These are phyloP conservation scores for Aspergillus sp. DNA, from an alignment of 2,329 filamentous ascomycete species.

Conservation along the genomic window DNA sequence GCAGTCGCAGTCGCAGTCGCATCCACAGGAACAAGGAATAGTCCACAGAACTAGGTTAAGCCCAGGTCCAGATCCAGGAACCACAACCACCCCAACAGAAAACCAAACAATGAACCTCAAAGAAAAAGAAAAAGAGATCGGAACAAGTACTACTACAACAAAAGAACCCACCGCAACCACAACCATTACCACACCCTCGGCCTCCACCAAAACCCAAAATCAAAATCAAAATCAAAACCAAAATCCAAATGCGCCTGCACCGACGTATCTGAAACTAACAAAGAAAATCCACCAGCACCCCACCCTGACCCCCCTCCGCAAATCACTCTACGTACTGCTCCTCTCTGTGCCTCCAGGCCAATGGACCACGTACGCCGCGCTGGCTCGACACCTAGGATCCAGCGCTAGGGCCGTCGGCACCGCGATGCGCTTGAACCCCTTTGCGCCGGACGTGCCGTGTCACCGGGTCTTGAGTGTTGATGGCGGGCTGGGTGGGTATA, in stretches of 20 bases:
- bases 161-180: not conserved
- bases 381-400: constrained; percentile 67
- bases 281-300: constrained; percentile 30
- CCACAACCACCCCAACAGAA: not conserved
- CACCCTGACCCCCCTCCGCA: constrained; percentile 51
- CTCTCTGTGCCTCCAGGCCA: constrained; percentile 73
- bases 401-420: constrained; percentile 77
- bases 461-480: constrained; percentile 76
- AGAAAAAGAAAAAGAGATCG: not conserved
- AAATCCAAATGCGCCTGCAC: too few relatives aligned
- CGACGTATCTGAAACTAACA: not conserved
- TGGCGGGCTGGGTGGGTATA: constrained; percentile 57
- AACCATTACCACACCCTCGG: not conserved
- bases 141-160: not conserved
- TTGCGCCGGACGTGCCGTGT: constrained; percentile 78
- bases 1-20: not conserved
- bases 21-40: not conserved
- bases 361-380: constrained; percentile 74
- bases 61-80: not conserved
- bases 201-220: not conserved
- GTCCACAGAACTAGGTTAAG: not conserved
- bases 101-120: not conserved
- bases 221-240: too few relatives aligned
- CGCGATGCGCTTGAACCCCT: constrained; percentile 74
- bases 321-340: constrained; percentile 65